Percentiles rank a stretch among this genome's conserved stretches.
Evolutionary conservation across 1,139 yeast species (phyloP).

Genomic region (Suhomyces taliae): DNA sequence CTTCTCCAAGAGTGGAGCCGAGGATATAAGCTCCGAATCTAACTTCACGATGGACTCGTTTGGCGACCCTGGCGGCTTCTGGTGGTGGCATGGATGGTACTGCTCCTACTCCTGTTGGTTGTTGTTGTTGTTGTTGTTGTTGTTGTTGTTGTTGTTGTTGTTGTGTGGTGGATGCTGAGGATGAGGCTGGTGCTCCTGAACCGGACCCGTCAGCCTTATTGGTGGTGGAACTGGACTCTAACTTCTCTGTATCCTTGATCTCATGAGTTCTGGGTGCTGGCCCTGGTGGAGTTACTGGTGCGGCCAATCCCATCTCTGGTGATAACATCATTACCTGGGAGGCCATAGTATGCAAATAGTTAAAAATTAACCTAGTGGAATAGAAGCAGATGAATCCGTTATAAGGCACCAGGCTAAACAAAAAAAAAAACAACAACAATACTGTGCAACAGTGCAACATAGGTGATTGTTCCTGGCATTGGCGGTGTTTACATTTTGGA

Average conservation of each 20-base stretch:
- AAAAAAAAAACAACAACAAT: constrained; percentile 8
- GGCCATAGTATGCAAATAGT: constrained; percentile 11
- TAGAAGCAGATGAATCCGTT: constrained; percentile 7
- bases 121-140: background rate
- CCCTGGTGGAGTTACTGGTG: constrained; percentile 2
- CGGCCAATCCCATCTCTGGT: constrained; percentile 7
- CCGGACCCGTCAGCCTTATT: too few species aligned
- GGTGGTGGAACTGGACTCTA: too few species aligned
- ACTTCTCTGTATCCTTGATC: too few species aligned
- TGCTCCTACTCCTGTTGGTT: background rate
- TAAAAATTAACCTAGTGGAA: constrained; percentile 3
- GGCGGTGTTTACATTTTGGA: constrained; percentile 12
- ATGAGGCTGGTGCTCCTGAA: background rate
- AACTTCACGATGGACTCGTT: constrained; percentile 52
- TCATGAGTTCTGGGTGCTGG: background rate
- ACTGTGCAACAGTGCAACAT: constrained; percentile 3
- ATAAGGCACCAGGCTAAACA: constrained; percentile 3
- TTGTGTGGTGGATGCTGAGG: background rate
- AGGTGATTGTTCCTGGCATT: constrained; percentile 9
- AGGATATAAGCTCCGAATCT: constrained; percentile 85
- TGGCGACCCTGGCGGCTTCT: constrained; percentile 11
- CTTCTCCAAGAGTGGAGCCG: constrained; percentile 96
- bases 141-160: background rate
- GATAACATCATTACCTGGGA: constrained; percentile 14
- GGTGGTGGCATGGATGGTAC: background rate